phyloP scores from a whole-genome alignment of 2,329 filamentous ascomycete genomes.

The Rhinocladiella mackenziei region DNA sequence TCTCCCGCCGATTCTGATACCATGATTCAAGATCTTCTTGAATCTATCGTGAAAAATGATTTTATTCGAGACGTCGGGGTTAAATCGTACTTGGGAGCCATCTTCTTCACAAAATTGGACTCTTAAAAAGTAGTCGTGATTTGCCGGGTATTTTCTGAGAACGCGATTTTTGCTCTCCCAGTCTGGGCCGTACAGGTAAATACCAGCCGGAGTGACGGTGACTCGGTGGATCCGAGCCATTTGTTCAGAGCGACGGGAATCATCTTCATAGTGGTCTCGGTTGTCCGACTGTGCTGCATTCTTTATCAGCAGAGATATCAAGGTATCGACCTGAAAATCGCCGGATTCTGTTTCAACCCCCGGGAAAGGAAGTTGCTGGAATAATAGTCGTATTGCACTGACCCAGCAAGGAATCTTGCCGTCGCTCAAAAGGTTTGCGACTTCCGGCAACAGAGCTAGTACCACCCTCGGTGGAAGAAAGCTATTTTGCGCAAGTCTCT shows the following conservation, averaged over 20 bases:
- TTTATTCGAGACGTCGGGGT: slow-evolving; percentile 48
- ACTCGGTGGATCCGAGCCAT: slow-evolving; percentile 52
- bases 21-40: slow-evolving; percentile 53
- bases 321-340: slow-evolving; percentile 38
- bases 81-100: slow-evolving; percentile 59
- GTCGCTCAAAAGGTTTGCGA: slow-evolving; percentile 37
- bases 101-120: slow-evolving; percentile 73
- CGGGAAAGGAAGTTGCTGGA: slow-evolving; percentile 52
- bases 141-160: slow-evolving; percentile 59
- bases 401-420: slow-evolving; percentile 44
- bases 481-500: slow-evolving; percentile 60
- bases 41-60: slow-evolving; percentile 58
- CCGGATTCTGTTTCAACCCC: slow-evolving; percentile 48
- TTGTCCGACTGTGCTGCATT: slow-evolving; percentile 40
- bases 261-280: slow-evolving; percentile 28
- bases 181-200: slow-evolving; percentile 46
- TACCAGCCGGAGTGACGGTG: slow-evolving; percentile 57
- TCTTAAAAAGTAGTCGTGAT: slow-evolving; percentile 63
- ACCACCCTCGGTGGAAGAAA: slow-evolving; percentile 57
- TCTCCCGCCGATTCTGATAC: slow-evolving; percentile 62
- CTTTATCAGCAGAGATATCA: slow-evolving; percentile 42
- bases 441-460: slow-evolving; percentile 43
- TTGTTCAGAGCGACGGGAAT: slow-evolving; percentile 22
- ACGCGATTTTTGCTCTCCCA: slow-evolving; percentile 67
- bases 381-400: slow-evolving; percentile 53